Evolutionary conservation across 352 stramenopile genomes (phyloP), one percentile per base, ranked within the genome.

Genomic region (Phytopythium litorale): DNA sequence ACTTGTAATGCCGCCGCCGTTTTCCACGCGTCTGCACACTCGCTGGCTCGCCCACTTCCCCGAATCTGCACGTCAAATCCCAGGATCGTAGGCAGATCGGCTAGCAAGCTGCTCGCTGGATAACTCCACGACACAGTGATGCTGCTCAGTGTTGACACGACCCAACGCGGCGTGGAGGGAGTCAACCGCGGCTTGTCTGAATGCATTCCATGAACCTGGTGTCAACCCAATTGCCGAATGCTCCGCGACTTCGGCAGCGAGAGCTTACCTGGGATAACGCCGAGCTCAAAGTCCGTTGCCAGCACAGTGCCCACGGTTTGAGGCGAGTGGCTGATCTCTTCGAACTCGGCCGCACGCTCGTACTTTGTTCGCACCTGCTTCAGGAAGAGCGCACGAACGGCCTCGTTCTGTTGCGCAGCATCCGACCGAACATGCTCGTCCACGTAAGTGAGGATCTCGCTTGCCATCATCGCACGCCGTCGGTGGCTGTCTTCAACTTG

Each of bases 51-150:
- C 15, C 81, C 82, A 38, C 58, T 62, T 23, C 80, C 79, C 28
- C 71, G 68, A 28, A 73, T 72, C 49, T 93, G 68, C 3, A 91
- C 52, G 35, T 93, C 80, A 49, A 78, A 93, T 13, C 80, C 84
- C 1, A 93, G 64, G 16, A 93, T 70, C 7, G 50, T 53, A 4
- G 79, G 79, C 16, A 79, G 43, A 56, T 88, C 75, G 7, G 38
- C 18, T 11, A 50, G 49, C 23, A 60, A 59, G 9, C 23, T 66
- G 18, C 55, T 28, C 15, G 40, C 37, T 15, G 48, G 51, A 38
- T 63, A 68, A 1, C 40, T 65, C 83, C 81, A 92, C 0, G 59
- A 57, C 19, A 92, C 21, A 2, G 53, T 76, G 43, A 92, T 73
- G 54, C 75, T 88, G 12, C 71, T 79, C 13, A 75, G 46, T 7